Conservation (phyloP, 1,139 yeast species). For the Candida sanyaensis region DNA sequence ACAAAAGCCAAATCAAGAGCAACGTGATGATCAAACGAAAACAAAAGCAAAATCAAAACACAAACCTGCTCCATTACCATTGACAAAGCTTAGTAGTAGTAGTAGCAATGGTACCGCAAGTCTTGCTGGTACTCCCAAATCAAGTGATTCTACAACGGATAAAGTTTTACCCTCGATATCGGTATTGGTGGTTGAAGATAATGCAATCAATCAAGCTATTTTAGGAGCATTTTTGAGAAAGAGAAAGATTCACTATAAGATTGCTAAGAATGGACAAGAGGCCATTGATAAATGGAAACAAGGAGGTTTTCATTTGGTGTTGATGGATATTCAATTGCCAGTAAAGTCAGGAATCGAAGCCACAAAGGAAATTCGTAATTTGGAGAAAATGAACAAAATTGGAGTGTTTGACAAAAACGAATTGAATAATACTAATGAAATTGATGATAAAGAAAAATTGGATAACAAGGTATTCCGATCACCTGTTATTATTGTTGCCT, state of each 20-base stretch:
- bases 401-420: constrained; percentile 71
- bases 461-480: constrained; percentile 69
- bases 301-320: constrained; percentile 47
- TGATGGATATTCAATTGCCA: constrained; percentile 62
- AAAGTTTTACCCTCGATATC: constrained; percentile 76
- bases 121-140: constrained; percentile 1
- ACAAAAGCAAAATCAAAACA: not conserved
- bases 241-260: constrained; percentile 80
- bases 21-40: not conserved
- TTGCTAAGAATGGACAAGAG: constrained; percentile 60
- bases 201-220: constrained; percentile 90
- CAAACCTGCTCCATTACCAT: constrained; percentile 1
- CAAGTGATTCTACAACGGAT: constrained; percentile 32
- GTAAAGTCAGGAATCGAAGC: constrained; percentile 54
- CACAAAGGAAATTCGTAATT: constrained; percentile 53
- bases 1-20: not conserved
- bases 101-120: not conserved
- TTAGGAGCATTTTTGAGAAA: constrained; percentile 88
- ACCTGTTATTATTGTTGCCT: constrained; percentile 94
- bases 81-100: not conserved
- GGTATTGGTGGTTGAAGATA: constrained; percentile 93
- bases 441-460: constrained; percentile 43
- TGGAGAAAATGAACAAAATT: constrained; percentile 78
- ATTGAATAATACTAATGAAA: constrained; percentile 22
- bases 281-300: constrained; percentile 43